Base-by-base conservation (phyloP, 2,329 filamentous ascomycete genomes). In the Cladosporium sphaerospermum region DNA sequence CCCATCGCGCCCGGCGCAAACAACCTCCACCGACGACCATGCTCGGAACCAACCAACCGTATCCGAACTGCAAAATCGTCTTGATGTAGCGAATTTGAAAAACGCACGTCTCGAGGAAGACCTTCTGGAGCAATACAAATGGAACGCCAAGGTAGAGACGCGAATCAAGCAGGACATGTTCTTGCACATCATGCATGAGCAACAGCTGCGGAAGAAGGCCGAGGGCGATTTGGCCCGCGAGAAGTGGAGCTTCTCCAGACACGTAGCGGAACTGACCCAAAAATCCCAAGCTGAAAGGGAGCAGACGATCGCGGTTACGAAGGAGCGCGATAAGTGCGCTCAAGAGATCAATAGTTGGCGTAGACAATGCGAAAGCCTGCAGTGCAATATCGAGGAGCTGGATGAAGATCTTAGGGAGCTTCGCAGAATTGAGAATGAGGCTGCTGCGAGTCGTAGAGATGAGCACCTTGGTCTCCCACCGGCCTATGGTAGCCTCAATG, bases 401-500 rank as follows among this genome's bases (percentile, higher is more conserved):
- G 57, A 61, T 32, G 54, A 57, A n/a, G 62, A 64, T 39, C 45
- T 63, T 31, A 37, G 52, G 3, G 58, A 60, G 14, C 45, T 63
- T 33, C 58, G 56, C 14, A 39, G 5, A 2, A 11, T 43, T 16
- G 47, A 50, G 8, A 32, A 9, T 3, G 47, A 50, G 9, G 47
- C 16, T 16, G 39, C 11, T 4, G 19, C 28, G 8, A 41, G 18
- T 14, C 47, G 47, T 10, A 43, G 28, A 9, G 37, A 50, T 11
- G 47, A 42, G 23, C 10, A 33, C 13, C 47, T n/a, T 11, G 47
- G 39, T n/a, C 53, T 63, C n/a, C 63, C 63, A n/a, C 63, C 62
- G 3, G 57, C 61, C 3, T 65, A 65, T 37, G 60, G 61, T 9
- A 55, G 56, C 14, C 56, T 65, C 5, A 52, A 57, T 33, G 61